Percentiles rank a stretch among this genome's conserved stretches.
phyloP scores from a whole-genome alignment of 2,329 filamentous ascomycete species.

The Pseudogymnoascus sp. region DNA sequence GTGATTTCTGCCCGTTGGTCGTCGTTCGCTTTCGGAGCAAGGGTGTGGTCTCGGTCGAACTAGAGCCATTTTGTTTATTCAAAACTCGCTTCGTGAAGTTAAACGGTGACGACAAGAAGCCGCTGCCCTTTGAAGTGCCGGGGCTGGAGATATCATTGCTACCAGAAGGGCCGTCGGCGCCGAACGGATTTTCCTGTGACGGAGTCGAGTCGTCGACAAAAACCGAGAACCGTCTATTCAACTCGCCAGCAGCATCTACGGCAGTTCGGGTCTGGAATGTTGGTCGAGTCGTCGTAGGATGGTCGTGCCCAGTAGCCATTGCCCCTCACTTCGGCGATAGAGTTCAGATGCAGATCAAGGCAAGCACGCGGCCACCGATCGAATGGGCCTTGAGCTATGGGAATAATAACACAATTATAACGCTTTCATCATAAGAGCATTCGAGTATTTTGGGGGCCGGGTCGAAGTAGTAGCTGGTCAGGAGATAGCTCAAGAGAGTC shows the following conservation, averaged over 20 bases:
- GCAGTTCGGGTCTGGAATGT: constrained; percentile 38
- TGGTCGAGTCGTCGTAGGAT: neutral
- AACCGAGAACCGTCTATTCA: constrained; percentile 33
- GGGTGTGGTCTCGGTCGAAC: constrained; percentile 2
- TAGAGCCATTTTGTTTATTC: constrained; percentile 15
- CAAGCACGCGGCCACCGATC: neutral
- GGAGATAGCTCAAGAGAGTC: neutral
- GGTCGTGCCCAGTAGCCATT: constrained; percentile 1
- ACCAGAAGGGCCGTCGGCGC: neutral
- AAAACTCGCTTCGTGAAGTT: constrained; percentile 21
- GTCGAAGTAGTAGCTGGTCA: no score
- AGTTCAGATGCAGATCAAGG: neutral
- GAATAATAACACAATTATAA: neutral
- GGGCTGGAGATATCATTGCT: neutral
- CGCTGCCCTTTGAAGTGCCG: neutral
- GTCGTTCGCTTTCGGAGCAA: constrained; percentile 12
- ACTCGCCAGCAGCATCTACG: constrained; percentile 36
- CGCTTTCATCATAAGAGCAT: neutral
- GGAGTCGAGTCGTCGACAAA: constrained; percentile 10
- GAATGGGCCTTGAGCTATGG: neutral
- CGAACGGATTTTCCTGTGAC: neutral
- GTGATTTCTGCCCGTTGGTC: constrained; percentile 2
- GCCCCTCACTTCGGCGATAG: constrained; percentile 3
- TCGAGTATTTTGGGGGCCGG: neutral
- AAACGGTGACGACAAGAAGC: constrained; percentile 17